Percentiles rank a stretch among this genome's conserved stretches.
phyloP scores from a whole-genome alignment of 352 stramenopile species.

The Phytophthora colocasiae region DNA sequence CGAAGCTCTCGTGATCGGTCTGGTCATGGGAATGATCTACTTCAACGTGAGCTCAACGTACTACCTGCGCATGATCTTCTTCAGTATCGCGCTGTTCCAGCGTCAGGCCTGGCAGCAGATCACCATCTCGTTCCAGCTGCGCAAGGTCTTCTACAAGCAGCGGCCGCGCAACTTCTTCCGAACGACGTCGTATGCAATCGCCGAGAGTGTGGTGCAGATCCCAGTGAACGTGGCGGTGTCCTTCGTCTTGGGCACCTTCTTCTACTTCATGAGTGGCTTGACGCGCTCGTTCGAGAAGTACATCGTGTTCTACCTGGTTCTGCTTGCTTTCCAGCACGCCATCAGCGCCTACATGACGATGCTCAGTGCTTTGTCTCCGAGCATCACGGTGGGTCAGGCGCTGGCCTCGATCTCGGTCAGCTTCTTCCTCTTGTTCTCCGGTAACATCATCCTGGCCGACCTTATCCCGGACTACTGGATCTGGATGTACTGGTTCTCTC shows the following conservation, averaged over 20 bases:
- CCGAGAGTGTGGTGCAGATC: constrained; percentile 63
- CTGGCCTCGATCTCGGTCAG: constrained; percentile 58
- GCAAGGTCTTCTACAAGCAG: constrained; percentile 93
- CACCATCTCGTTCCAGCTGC: constrained; percentile 75
- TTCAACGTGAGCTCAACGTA: constrained; percentile 60
- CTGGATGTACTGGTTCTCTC: constrained; percentile 85
- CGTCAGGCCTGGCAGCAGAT: constrained; percentile 79
- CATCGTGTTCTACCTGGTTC: constrained; percentile 79
- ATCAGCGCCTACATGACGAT: constrained; percentile 76
- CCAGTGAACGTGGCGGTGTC: constrained; percentile 74
- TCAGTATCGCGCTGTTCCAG: constrained; percentile 73
- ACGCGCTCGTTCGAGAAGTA: constrained; percentile 67
- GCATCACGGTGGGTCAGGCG: constrained; percentile 62
- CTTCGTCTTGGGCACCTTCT: constrained; percentile 67
- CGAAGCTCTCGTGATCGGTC: constrained; percentile 74
- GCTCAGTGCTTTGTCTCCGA: constrained; percentile 61
- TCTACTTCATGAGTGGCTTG: constrained; percentile 93
- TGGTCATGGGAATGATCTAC: constrained; percentile 84
- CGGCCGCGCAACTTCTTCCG: constrained; percentile 91
- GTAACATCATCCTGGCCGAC: constrained; percentile 77
- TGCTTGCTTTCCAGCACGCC: constrained; percentile 80
- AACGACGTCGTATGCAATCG: constrained; percentile 84
- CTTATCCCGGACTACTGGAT: constrained; percentile 80
- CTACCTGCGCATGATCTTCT: constrained; percentile 82
- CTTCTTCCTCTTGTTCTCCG: constrained; percentile 82